Percentiles rank a stretch among this genome's conserved stretches.
Conservation (phyloP, 208 protist species). For the Acanthamoeba comandoni region DNA sequence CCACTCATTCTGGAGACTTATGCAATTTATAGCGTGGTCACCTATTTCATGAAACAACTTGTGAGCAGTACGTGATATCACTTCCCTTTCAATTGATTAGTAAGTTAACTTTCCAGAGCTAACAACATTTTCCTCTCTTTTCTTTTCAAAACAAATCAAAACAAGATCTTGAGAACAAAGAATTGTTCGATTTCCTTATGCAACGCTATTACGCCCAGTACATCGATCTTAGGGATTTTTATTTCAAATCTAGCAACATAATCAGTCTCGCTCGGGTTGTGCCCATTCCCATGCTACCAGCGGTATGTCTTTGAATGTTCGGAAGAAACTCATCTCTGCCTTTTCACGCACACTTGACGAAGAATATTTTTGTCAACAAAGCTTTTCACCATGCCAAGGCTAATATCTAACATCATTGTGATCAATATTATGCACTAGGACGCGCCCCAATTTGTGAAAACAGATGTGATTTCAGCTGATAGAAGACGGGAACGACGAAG, state of each 20-base stretch:
- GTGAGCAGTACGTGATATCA: conserved; percentile 31
- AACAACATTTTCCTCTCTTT: background rate
- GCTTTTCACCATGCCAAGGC: no score
- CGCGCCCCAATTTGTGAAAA: no score
- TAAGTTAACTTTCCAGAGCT: background rate
- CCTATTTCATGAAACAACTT: conserved; percentile 63
- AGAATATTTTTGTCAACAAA: no score
- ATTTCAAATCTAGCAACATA: conserved; percentile 53
- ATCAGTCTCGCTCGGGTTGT: conserved; percentile 6
- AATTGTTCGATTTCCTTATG: conserved; percentile 35
- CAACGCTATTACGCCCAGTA: conserved; percentile 71
- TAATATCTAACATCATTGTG: no score
- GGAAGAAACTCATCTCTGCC: no score
- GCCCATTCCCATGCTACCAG: conserved; percentile 56
- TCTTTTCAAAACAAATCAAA: background rate
- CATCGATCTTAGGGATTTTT: conserved; percentile 72
- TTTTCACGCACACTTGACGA: no score
- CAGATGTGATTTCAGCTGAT: no score
- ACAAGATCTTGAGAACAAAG: background rate
- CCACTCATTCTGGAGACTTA: conserved; percentile 57
- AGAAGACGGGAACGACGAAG: no score
- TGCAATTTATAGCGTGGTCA: conserved; percentile 52
- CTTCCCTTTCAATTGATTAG: background rate
- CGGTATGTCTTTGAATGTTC: background rate
- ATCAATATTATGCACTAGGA: no score